Evolutionary conservation across 257 asterid genomes (phyloP), one percentile per base, ranked within the genome.

Genomic region (Nicotiana tomentosiformis): DNA sequence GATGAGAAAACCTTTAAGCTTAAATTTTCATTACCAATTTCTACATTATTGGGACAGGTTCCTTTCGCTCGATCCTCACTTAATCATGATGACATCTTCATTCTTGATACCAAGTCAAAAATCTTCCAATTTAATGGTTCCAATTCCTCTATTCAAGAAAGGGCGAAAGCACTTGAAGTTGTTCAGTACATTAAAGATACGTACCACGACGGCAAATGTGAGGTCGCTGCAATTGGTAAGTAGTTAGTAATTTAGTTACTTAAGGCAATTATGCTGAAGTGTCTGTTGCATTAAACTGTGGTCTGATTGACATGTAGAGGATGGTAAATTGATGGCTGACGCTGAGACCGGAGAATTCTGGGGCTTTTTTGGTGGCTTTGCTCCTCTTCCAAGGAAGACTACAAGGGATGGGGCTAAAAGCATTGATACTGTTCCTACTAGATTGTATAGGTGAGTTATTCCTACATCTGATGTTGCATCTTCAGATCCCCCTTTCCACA

Each of bases 281-380:
- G 83, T 83, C 69, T 69, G 55, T 76, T 87, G 85, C 61, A 55
- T 85, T 83, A 72, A 70, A 81, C 70, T 70, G 43, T 83, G 68
- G 17, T 62, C 56, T 82, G 83, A 61, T 85, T 87, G 85, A 77
- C 80, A 81, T 77, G 89, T 88, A 97, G 99, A 97, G 86, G 99
- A 97, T 86, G 99, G 99, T 65, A 97, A 91, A 83, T 85, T 97
- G 84, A 97, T 93, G 99, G 97, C 99, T 66, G 99, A 97, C 90
- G 98, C 98, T n/a, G 99, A 97, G 67, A 91, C 98, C 5, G 99
- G 99, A 84, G 99, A 97, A 77, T 97, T 97, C 85, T 97, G 99
- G 99, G 97, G 94, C 65, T 86, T 95, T 83, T 97, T 97, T 91
- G 99, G 99, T 89, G 99, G 99, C 82, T 97, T 97, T 92, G 99